These are phyloP conservation scores for Myxozyma geophila DNA, from an alignment of 805 yeast genomes.

Conservation along the genomic window DNA sequence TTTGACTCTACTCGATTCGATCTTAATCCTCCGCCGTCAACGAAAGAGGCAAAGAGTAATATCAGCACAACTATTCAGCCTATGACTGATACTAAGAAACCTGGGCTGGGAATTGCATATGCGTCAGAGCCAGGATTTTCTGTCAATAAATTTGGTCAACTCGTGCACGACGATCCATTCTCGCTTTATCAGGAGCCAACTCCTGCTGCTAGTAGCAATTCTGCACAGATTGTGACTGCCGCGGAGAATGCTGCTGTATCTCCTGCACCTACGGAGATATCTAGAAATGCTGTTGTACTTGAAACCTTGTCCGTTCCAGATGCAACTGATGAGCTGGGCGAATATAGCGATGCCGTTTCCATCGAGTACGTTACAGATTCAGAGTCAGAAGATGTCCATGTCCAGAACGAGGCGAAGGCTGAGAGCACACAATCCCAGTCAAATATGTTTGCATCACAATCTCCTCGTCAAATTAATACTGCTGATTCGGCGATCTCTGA, in stretches of 20 bases:
- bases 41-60: not conserved
- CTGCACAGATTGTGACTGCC: too few relatives aligned
- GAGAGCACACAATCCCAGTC: not conserved
- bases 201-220: too few relatives aligned
- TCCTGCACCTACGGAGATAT: not conserved
- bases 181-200: not conserved
- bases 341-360: not conserved
- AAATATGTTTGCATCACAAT: too few relatives aligned
- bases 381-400: not conserved
- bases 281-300: not conserved
- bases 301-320: not conserved
- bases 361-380: not conserved
- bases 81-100: not conserved
- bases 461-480: not conserved
- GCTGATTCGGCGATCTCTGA: too few relatives aligned
- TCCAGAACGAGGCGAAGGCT: not conserved
- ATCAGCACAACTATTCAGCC: not conserved
- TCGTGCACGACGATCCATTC: not conserved
- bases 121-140: not conserved
- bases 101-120: conserved; percentile 1
- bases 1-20: not conserved
- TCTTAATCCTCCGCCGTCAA: not conserved
- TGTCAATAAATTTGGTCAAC: not conserved
- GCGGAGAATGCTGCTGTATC: too few relatives aligned
- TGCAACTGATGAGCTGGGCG: not conserved